These are phyloP conservation scores for Fusarium begoniae DNA, from an alignment of 2,329 filamentous ascomycete species.

Conservation along the genomic window DNA sequence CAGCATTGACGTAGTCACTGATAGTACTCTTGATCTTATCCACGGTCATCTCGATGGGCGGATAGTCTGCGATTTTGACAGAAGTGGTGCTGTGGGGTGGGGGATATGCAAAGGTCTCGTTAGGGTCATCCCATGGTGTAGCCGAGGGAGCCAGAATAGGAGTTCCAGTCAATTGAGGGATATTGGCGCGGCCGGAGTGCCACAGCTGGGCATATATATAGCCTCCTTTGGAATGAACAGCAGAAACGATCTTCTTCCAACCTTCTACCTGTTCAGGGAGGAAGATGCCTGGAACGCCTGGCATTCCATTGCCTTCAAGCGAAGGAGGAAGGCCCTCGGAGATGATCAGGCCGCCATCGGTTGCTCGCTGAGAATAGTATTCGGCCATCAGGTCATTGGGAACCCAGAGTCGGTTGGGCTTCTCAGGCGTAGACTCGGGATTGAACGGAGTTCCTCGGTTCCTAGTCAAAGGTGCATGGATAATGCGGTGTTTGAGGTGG, in stretches of 20 bases:
- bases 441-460: constrained; percentile 59
- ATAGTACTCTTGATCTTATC: constrained; percentile 53
- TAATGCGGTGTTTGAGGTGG: constrained; percentile 60
- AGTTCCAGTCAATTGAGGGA: constrained; percentile 50
- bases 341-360: constrained; percentile 53
- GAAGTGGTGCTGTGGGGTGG: constrained; percentile 48
- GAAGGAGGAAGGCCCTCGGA: constrained; percentile 60
- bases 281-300: constrained; percentile 67
- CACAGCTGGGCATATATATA: constrained; percentile 71
- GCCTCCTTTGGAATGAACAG: constrained; percentile 68
- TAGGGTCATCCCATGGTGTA: constrained; percentile 56
- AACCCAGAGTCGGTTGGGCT: constrained; percentile 52
- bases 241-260: constrained; percentile 68
- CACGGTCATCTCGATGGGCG: constrained; percentile 48
- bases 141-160: constrained; percentile 52
- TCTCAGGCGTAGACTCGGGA: constrained; percentile 54
- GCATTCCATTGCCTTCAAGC: constrained; percentile 47
- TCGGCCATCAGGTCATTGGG: constrained; percentile 52
- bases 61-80: constrained; percentile 49
- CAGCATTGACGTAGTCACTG: constrained; percentile 43
- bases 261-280: constrained; percentile 61
- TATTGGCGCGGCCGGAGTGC: constrained; percentile 51
- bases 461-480: constrained; percentile 62
- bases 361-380: constrained; percentile 56
- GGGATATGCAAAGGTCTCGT: constrained; percentile 51